A percentile compares a stretch with the other conserved stretches of the same genome.
These are phyloP conservation scores for Coemansia sp. DNA, from an alignment of 192 early-diverging fungal species.

Conservation along the genomic window DNA sequence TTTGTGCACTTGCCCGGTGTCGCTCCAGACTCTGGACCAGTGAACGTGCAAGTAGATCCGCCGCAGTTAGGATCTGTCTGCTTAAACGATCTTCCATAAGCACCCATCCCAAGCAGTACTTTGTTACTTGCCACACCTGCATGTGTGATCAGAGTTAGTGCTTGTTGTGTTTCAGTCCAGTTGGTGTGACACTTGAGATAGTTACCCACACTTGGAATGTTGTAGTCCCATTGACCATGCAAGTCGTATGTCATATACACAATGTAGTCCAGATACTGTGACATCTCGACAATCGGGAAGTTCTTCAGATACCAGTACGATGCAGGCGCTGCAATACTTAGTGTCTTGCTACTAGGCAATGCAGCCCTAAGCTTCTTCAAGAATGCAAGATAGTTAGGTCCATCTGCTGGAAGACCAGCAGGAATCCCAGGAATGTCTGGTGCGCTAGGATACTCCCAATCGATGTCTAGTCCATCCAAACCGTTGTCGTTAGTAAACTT, in stretches of 20 bases:
- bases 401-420: slow-evolving; percentile 18
- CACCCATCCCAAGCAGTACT: slow-evolving; percentile 26
- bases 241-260: slow-evolving; percentile 40
- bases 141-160: slow-evolving; percentile 22
- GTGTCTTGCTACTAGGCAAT: slow-evolving; percentile 14
- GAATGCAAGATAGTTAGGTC: slow-evolving; percentile 19
- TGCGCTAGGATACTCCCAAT: slow-evolving; percentile 34
- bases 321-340: slow-evolving; percentile 36
- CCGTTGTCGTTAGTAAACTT: slow-evolving; percentile 11
- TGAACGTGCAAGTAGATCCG: slow-evolving; percentile 15
- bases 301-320: slow-evolving; percentile 34
- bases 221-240: slow-evolving; percentile 40
- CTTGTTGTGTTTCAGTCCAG: slow-evolving; percentile 22
- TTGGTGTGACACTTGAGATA: slow-evolving; percentile 16
- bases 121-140: slow-evolving; percentile 46
- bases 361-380: slow-evolving; percentile 5
- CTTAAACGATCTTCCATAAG: slow-evolving; percentile 35
- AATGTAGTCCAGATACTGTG: slow-evolving; percentile 26
- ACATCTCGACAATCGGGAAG: slow-evolving; percentile 33
- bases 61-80: slow-evolving; percentile 29
- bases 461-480: slow-evolving; percentile 27
- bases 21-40: slow-evolving; percentile 21
- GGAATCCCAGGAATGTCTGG: slow-evolving; percentile 29
- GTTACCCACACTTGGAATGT: too few relatives aligned
- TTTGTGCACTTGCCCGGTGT: slow-evolving; percentile 21